These are phyloP conservation scores for Neofusicoccum ribis DNA, from an alignment of 2,329 filamentous ascomycete genomes.

Conservation along the genomic window DNA sequence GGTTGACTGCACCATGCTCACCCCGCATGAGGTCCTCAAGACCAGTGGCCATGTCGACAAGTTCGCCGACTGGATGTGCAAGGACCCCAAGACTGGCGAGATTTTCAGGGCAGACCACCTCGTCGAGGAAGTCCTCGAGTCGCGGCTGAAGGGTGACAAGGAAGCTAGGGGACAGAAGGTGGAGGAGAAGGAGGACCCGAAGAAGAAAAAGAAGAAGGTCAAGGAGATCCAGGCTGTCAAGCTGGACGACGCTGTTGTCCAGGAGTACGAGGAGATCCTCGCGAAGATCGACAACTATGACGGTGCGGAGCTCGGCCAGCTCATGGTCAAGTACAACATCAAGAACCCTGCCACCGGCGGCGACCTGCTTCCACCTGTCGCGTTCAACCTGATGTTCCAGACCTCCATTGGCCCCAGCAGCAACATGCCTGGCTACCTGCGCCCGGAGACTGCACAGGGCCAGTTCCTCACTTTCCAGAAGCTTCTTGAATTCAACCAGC, in stretches of 20 bases:
- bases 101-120: constrained; percentile 95
- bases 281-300: constrained; percentile 95
- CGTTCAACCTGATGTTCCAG: constrained; percentile 99
- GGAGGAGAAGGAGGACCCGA: constrained; percentile 72
- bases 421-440: constrained; percentile 79
- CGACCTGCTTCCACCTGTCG: constrained; percentile 75
- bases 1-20: constrained; percentile 91
- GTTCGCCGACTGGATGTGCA: constrained; percentile 99
- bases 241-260: constrained; percentile 79
- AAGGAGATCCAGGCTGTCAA: constrained; percentile 77
- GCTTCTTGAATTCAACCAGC: constrained; percentile 93
- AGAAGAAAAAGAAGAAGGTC: constrained; percentile 85
- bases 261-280: constrained; percentile 88
- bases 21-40: constrained; percentile 90
- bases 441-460: constrained; percentile 95
- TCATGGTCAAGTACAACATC: constrained; percentile 91
- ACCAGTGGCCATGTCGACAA: constrained; percentile 93
- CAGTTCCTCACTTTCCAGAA: constrained; percentile 98
- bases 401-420: constrained; percentile 91
- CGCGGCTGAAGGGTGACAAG: constrained; percentile 84
- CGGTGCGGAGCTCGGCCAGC: constrained; percentile 77
- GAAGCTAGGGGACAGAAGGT: constrained; percentile 81
- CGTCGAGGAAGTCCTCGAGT: constrained; percentile 90
- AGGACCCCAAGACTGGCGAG: constrained; percentile 95
- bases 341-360: constrained; percentile 80